phyloP scores from a whole-genome alignment of 768 basidiomycete species.

The Boletus patriciae region DNA sequence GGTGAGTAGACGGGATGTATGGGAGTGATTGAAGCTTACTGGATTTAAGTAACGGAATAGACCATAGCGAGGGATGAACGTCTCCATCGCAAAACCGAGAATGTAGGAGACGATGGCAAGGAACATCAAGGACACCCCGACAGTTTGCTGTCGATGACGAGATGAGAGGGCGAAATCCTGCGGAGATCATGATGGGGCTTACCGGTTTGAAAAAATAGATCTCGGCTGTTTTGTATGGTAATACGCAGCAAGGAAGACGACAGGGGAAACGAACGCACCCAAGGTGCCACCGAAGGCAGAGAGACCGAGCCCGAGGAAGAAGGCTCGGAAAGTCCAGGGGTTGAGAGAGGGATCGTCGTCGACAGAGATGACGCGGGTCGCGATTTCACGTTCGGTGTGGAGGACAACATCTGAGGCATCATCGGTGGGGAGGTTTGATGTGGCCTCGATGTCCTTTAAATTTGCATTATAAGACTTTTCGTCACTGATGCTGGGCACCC shows the following conservation, averaged over 20 bases:
- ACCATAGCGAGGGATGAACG: constrained; percentile 45
- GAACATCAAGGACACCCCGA: constrained; percentile 54
- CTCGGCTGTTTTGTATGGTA: constrained; percentile 38
- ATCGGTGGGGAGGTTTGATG: constrained; percentile 4
- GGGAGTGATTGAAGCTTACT: constrained; percentile 11
- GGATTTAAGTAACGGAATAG: constrained; percentile 53
- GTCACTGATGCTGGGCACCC: not conserved
- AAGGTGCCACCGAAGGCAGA: constrained; percentile 52
- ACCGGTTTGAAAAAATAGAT: constrained; percentile 65
- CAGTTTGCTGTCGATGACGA: constrained; percentile 43
- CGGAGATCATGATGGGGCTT: not conserved
- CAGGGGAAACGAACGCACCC: constrained; percentile 29
- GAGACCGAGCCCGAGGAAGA: constrained; percentile 55
- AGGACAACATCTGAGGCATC: constrained; percentile 27
- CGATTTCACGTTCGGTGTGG: constrained; percentile 46
- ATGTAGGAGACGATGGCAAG: constrained; percentile 51
- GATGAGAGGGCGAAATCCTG: not conserved
- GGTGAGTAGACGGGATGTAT: not conserved
- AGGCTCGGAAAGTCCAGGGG: constrained; percentile 42
- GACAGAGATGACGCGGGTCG: constrained; percentile 46
- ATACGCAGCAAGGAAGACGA: not conserved
- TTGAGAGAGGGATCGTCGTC: constrained; percentile 31
- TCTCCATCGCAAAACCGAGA: constrained; percentile 48
- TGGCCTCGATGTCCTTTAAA: constrained; percentile 39
- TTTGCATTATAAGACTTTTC: constrained; percentile 20